Percentiles rank a stretch among this genome's conserved stretches.
Conservation (phyloP, 2,329 filamentous ascomycete species). For the Seiridium unicorne region DNA sequence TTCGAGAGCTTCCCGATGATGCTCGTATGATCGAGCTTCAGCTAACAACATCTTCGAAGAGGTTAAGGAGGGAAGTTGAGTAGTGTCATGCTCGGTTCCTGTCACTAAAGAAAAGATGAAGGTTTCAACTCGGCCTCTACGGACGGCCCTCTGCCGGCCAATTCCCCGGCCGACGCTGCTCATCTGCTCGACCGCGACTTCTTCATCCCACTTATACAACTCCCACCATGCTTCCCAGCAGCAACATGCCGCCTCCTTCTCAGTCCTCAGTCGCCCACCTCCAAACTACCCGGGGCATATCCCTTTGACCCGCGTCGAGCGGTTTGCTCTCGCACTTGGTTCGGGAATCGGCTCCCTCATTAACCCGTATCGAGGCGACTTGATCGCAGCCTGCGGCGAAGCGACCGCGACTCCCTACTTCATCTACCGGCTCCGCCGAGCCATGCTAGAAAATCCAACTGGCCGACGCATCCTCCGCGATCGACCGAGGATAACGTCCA, state of each 20-base stretch:
- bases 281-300: slow-evolving; percentile 93
- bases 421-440: slow-evolving; percentile 84
- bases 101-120: neutral
- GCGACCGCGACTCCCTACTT: slow-evolving; percentile 94
- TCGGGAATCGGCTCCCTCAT: slow-evolving; percentile 63
- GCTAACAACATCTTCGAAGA: neutral
- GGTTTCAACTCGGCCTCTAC: neutral
- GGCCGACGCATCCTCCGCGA: slow-evolving; percentile 90
- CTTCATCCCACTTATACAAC: slow-evolving; percentile 2
- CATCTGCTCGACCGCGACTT: neutral
- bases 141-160: neutral
- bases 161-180: neutral
- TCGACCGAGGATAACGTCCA: slow-evolving; percentile 82
- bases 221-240: neutral
- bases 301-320: slow-evolving; percentile 77
- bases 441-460: slow-evolving; percentile 82
- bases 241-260: slow-evolving; percentile 52
- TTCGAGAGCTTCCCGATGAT: neutral
- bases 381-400: slow-evolving; percentile 93
- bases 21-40: neutral
- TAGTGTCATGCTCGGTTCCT: neutral
- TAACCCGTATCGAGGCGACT: slow-evolving; percentile 81
- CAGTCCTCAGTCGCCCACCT: slow-evolving; percentile 77
- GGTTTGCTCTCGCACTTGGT: slow-evolving; percentile 66
- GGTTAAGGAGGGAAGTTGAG: neutral